Conservation (phyloP, 495 filamentous ascomycete species). For the Penicillium salamii region DNA sequence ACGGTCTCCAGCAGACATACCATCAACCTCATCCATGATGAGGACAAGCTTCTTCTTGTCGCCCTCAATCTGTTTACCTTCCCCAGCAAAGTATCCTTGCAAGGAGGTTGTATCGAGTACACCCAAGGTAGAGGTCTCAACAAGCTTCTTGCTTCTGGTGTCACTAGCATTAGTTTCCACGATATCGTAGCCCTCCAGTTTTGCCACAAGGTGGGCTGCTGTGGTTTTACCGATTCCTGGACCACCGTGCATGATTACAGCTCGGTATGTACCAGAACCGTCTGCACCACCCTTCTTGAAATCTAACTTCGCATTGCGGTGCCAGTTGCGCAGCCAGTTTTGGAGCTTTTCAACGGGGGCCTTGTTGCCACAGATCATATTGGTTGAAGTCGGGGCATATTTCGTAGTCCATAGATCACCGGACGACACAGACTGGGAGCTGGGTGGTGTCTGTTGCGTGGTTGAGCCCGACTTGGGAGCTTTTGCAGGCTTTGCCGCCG, state of each 20-base stretch:
- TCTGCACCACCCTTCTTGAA: slow-evolving; percentile 82
- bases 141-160: slow-evolving; percentile 94
- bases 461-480: slow-evolving; percentile 14
- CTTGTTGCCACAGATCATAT: slow-evolving; percentile 96
- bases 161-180: slow-evolving; percentile 96
- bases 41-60: slow-evolving; percentile 88
- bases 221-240: slow-evolving; percentile 98
- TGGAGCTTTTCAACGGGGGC: slow-evolving; percentile 83
- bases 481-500: slow-evolving; percentile 30
- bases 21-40: slow-evolving; percentile 99
- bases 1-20: slow-evolving; percentile 96
- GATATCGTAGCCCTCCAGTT: slow-evolving; percentile 88
- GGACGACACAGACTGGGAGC: slow-evolving; percentile 29
- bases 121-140: slow-evolving; percentile 80
- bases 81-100: slow-evolving; percentile 85
- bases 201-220: slow-evolving; percentile 90
- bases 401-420: slow-evolving; percentile 89
- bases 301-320: slow-evolving; percentile 62
- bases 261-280: slow-evolving; percentile 72
- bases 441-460: slow-evolving; percentile 18
- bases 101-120: slow-evolving; percentile 92
- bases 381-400: slow-evolving; percentile 80
- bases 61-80: slow-evolving; percentile 73
- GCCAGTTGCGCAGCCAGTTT: slow-evolving; percentile 81
- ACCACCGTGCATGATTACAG: slow-evolving; percentile 89